Evolutionary conservation across 495 filamentous ascomycete species (phyloP).

Genomic region (Penicillium alfredii): DNA sequence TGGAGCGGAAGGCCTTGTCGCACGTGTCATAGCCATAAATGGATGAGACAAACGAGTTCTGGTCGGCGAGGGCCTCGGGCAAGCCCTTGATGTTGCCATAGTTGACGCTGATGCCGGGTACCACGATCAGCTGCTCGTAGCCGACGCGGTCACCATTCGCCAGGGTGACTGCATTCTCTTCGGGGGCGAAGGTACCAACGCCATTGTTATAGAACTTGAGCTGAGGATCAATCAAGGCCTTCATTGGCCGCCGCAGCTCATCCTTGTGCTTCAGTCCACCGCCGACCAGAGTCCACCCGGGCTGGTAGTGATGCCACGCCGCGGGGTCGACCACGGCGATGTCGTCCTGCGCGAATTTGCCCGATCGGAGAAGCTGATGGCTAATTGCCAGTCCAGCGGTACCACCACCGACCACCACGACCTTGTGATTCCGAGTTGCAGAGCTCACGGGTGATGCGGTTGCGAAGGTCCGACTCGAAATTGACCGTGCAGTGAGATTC

Average conservation of each 20-base stretch:
- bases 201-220: slow-evolving; percentile 54
- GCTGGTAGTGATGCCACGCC: slow-evolving; percentile 62
- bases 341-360: slow-evolving; percentile 52
- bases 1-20: slow-evolving; percentile 51
- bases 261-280: slow-evolving; percentile 56
- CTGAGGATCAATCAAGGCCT: slow-evolving; percentile 50
- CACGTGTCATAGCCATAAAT: slow-evolving; percentile 59
- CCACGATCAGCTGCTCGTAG: slow-evolving; percentile 62
- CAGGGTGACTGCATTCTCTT: slow-evolving; percentile 54
- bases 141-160: slow-evolving; percentile 50
- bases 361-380: slow-evolving; percentile 54
- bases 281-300: slow-evolving; percentile 65
- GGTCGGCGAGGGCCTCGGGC: slow-evolving; percentile 52
- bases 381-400: slow-evolving; percentile 56
- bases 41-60: slow-evolving; percentile 52
- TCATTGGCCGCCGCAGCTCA: slow-evolving; percentile 47
- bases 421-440: slow-evolving; percentile 45
- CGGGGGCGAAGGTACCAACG: slow-evolving; percentile 49
- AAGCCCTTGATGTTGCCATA: slow-evolving; percentile 52
- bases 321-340: slow-evolving; percentile 64
- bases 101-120: slow-evolving; percentile 55
- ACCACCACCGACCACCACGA: slow-evolving; percentile 61
- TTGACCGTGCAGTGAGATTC: no score
- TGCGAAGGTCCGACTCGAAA: slow-evolving; percentile 34
- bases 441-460: slow-evolving; percentile 35